These are phyloP conservation scores for Pelargonium citronellum DNA, from an alignment of 441 rosid species.

Conservation along the genomic window DNA sequence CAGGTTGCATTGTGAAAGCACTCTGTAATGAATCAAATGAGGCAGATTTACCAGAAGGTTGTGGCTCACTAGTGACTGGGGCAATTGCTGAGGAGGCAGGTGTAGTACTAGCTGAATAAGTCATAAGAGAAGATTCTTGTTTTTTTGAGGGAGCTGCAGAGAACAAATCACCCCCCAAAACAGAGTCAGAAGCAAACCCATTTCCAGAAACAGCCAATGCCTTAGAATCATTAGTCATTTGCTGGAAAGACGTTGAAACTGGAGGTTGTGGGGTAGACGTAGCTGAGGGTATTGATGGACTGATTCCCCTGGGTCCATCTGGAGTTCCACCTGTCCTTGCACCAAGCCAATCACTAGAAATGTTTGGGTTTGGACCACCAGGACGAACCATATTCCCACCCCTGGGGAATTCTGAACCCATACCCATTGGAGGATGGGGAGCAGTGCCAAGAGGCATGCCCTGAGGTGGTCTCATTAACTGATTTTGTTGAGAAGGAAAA, in stretches of 20 bases:
- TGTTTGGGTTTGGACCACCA: slow-evolving; percentile 37
- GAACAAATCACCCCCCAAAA: slow-evolving; percentile 57
- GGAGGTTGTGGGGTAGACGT: slow-evolving; percentile 38
- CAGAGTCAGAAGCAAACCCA: no score
- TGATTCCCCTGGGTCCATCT: slow-evolving; percentile 37
- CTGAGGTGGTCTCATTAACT: slow-evolving; percentile 40
- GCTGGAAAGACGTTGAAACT: slow-evolving; percentile 34
- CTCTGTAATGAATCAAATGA: slow-evolving; percentile 63
- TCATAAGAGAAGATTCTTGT: slow-evolving; percentile 42
- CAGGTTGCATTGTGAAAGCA: slow-evolving; percentile 53
- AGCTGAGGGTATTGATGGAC: slow-evolving; percentile 34
- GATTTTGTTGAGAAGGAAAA: slow-evolving; percentile 53
- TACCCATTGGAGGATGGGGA: slow-evolving; percentile 36
- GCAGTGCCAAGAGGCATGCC: slow-evolving; percentile 36
- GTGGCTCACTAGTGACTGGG: slow-evolving; percentile 46
- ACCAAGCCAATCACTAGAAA: slow-evolving; percentile 52
- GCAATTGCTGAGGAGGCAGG: slow-evolving; percentile 38
- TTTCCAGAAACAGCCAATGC: slow-evolving; percentile 20
- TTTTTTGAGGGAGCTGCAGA: slow-evolving; percentile 42
- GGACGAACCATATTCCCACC: slow-evolving; percentile 40
- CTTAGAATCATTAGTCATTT: slow-evolving; percentile 41
- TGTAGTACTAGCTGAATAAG: slow-evolving; percentile 35
- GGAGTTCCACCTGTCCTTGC: slow-evolving; percentile 44
- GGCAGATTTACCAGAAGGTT: slow-evolving; percentile 53
- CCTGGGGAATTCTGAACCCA: slow-evolving; percentile 45